Evolutionary conservation across 139 green algal species (phyloP), one percentile per base, ranked within the genome.

Genomic region (Chlamydomonas sphaeroides): DNA sequence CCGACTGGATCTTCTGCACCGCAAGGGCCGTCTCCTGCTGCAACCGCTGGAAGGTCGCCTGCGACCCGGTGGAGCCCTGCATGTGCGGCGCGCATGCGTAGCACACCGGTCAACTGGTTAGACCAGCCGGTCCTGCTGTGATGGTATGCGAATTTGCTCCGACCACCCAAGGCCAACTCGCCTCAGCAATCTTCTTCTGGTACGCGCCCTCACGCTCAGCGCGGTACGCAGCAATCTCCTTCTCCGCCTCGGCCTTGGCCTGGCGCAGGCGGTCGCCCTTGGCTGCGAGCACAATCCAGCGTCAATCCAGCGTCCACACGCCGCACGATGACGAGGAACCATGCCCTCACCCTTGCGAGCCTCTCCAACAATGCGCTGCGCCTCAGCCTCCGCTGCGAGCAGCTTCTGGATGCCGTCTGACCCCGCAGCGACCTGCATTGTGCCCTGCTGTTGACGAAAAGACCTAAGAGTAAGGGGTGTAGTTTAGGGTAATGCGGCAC

Each of bases 341-440:
- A n/a, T 42, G 45, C 28, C 30, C 74, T 4, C 87, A 83, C 84
- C 96, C 91, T 93, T 93, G 4, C 96, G 83, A 21, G 96, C 96
- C 51, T 93, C 92, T 36, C 89, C 75, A 30, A 98, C 94, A 62
- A 98, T 97, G 18, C 87, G 80, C 68, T 97, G 94, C 10, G 96
- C 96, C 78, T 98, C 95, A 56, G 94, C 79, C 89, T 98, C 96
- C 32, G 96, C 96, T 30, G 87, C 90, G 41, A 98, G 85, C n/a
- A 98, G 91, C 79, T 94, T 91, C 87, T 98, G 93, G 62, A 98
- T 98, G 63, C 95, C 94, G 82, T 98, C 96, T 28, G 95, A 89
- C 1, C 88, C 91, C 1, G 89, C 78, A 21, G 88, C 79, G 38
- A 95, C 90, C 76, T 96, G 92, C 92, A 95, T 95, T 49, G 26